A percentile compares a stretch with the other conserved stretches of the same genome.
Evolutionary conservation across 768 basidiomycete genomes (phyloP).

Genomic region (Candolleomyces eurysporus): DNA sequence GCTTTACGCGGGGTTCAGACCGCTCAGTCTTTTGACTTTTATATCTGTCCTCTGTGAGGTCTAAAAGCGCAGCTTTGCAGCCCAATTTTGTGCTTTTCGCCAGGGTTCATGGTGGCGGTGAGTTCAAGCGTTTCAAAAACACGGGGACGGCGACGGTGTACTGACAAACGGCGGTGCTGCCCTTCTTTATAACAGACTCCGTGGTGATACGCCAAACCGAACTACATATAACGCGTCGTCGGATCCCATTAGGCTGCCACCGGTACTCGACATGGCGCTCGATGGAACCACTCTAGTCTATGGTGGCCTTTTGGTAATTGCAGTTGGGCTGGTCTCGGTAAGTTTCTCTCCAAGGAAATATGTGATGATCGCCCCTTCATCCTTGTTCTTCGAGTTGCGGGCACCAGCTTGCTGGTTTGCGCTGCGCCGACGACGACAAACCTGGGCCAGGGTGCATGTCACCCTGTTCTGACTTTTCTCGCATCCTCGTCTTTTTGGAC

Average conservation of each 20-base stretch:
- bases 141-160: not conserved
- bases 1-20: too few relatives aligned
- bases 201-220: not conserved
- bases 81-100: not conserved
- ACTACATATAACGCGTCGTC: not conserved
- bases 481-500: constrained; percentile 1
- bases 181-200: not conserved
- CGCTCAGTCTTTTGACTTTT: too few relatives aligned
- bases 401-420: constrained; percentile 41
- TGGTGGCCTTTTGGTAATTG: constrained; percentile 30
- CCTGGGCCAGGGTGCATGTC: constrained; percentile 43
- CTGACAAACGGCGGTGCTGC: not conserved
- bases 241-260: not conserved
- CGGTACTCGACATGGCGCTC: not conserved
- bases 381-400: constrained; percentile 91
- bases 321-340: constrained; percentile 34
- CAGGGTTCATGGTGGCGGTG: not conserved
- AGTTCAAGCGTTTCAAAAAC: not conserved
- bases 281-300: constrained; percentile 29
- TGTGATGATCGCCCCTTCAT: constrained; percentile 72
- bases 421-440: constrained; percentile 66
- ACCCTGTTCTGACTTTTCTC: constrained; percentile 38
- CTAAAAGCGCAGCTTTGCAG: too few relatives aligned
- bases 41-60: too few relatives aligned
- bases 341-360: constrained; percentile 19